Evolutionary conservation across 78 protist species (phyloP).

Genomic region (Chrysochromulina parva): DNA sequence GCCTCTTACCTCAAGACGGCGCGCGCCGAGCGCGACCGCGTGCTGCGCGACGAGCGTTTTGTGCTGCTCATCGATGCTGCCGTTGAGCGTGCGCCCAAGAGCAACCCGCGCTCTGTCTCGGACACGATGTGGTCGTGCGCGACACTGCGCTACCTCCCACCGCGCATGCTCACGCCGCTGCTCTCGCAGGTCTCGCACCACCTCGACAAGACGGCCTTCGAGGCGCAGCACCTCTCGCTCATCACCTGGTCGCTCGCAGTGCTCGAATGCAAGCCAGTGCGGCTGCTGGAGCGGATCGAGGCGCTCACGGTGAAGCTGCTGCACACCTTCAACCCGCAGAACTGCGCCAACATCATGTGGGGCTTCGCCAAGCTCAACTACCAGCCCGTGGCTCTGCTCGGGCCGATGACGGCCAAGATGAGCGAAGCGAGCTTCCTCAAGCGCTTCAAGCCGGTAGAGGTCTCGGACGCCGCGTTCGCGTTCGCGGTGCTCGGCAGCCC

Average conservation of each 20-base stretch:
- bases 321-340: neutral
- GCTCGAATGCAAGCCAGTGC: neutral
- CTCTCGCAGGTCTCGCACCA: neutral
- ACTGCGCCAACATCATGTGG: constrained; percentile 6
- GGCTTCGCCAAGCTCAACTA: constrained; percentile 16
- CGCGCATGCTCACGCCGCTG: neutral
- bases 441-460: neutral
- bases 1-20: neutral
- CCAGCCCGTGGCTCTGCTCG: too few relatives aligned
- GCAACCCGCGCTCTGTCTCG: neutral
- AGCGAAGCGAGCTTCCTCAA: neutral
- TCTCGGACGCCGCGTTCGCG: neutral
- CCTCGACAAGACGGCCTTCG: neutral
- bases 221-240: neutral
- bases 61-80: neutral
- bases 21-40: neutral
- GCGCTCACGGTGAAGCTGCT: neutral
- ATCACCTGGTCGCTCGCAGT: neutral
- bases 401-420: too few relatives aligned
- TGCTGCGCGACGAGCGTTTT: constrained; percentile 22
- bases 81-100: neutral
- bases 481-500: neutral
- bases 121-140: neutral
- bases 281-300: neutral
- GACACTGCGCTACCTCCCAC: neutral